A percentile compares a stretch with the other conserved stretches of the same genome.
Evolutionary conservation across 768 basidiomycete genomes (phyloP).

Genomic region (Mycena crocata): DNA sequence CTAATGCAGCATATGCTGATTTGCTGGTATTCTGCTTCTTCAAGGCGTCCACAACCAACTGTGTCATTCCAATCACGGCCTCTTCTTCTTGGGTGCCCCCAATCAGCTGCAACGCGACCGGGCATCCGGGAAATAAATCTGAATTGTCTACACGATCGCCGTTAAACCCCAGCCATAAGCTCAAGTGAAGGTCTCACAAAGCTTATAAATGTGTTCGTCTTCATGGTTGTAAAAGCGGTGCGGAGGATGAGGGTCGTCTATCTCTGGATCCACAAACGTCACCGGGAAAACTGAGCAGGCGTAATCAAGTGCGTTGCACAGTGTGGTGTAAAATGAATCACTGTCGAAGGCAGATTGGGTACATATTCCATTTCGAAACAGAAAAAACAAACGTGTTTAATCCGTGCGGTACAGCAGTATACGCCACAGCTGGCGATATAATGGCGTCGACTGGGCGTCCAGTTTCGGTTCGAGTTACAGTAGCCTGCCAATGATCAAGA

Average conservation of each 20-base stretch:
- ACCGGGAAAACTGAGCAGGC: constrained; percentile 71
- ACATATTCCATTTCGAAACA: not conserved
- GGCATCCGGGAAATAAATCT: constrained; percentile 62
- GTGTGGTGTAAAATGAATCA: constrained; percentile 67
- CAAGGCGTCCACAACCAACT: constrained; percentile 69
- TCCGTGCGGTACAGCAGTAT: constrained; percentile 73
- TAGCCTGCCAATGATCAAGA: constrained; percentile 71
- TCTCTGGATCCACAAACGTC: constrained; percentile 63
- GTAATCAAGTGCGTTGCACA: constrained; percentile 77
- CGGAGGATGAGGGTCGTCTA: constrained; percentile 61
- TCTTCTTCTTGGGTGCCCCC: constrained; percentile 79
- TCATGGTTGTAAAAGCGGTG: constrained; percentile 63
- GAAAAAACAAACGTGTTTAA: constrained; percentile 54
- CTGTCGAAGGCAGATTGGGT: constrained; percentile 45
- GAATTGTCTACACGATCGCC: constrained; percentile 61
- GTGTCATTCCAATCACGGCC: constrained; percentile 74
- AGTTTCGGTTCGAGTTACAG: constrained; percentile 63
- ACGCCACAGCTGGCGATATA: constrained; percentile 71
- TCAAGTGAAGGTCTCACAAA: constrained; percentile 57
- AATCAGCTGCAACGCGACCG: constrained; percentile 74
- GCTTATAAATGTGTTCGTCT: constrained; percentile 63
- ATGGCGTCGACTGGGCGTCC: constrained; percentile 81
- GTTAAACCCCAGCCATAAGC: not conserved
- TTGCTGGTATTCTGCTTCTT: constrained; percentile 38
- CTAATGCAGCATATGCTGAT: too few species aligned